Base-by-base conservation (phyloP, 78 protist genomes). In the Emiliania huxleyi region DNA sequence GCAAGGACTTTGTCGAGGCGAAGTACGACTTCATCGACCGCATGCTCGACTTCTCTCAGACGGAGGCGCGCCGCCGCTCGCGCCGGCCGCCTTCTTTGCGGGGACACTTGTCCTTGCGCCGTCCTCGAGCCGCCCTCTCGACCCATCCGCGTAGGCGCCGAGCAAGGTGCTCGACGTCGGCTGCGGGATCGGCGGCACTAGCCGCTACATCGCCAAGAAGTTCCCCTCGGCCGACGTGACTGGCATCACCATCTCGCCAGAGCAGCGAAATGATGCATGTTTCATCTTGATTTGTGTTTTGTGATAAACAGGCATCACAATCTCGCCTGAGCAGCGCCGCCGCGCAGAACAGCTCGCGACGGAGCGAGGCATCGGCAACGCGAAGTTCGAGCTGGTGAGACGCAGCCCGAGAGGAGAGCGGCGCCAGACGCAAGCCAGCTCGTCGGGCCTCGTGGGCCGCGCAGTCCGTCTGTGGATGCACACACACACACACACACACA, bases 111-210 rank as follows among this genome's bases (percentile, higher is more conserved):
- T n/a, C n/a, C n/a, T n/a, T n/a, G n/a, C n/a, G n/a, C n/a, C n/a
- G n/a, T n/a, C n/a, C n/a, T n/a, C n/a, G n/a, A n/a, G n/a, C n/a
- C n/a, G n/a, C n/a, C n/a, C n/a, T n/a, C n/a, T n/a, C n/a, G n/a
- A n/a, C n/a, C n/a, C n/a, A n/a, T n/a, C n/a, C n/a, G n/a, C 35
- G 73, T 26, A 29, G 73, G 26, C 56, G 85, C 88, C 91, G 52
- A 26, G 0, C 88, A 87, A 42, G 37, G 73, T 93, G 23, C 88
- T 92, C 23, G 94, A 92, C 48, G 94, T 92, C 33, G 94, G 94
- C 75, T 92, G 94, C 48, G 94, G 94, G 0, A 71, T 92, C 85
- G 94, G 94, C 37, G 94, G 94, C 48, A 87, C 94, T 25, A 42
- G 77, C 18, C 77, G 94, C 1, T 85, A 83, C 38, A 62, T 92